Conservation (phyloP, 352 stramenopile species). For the Aphanomyces euteiches region DNA sequence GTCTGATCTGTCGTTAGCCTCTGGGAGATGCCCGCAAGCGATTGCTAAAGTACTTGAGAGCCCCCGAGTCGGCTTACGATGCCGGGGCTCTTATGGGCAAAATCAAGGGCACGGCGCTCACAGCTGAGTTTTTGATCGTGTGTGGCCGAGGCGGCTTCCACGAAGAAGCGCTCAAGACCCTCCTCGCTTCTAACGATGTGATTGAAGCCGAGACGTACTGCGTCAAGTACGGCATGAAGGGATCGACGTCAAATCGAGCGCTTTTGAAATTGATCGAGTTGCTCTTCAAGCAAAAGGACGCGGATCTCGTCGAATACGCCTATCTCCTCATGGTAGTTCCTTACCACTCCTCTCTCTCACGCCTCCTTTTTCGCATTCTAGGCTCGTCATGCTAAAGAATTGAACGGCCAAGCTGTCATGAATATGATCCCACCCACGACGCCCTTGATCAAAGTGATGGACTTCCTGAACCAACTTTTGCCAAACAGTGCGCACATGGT, state of each 20-base stretch:
- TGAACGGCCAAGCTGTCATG: slow-evolving; percentile 65
- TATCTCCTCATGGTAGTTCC: slow-evolving; percentile 42
- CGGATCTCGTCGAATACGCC: slow-evolving; percentile 72
- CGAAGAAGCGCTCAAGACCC: slow-evolving; percentile 64
- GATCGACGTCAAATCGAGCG: slow-evolving; percentile 62
- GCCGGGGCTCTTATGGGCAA: slow-evolving; percentile 68
- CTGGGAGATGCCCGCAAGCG: slow-evolving; percentile 74
- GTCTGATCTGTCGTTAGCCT: slow-evolving; percentile 8
- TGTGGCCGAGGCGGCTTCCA: slow-evolving; percentile 75
- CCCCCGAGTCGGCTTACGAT: slow-evolving; percentile 71
- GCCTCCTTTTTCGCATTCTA: slow-evolving; percentile 58
- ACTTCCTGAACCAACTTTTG: slow-evolving; percentile 79
- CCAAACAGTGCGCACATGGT: slow-evolving; percentile 66
- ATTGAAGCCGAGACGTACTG: slow-evolving; percentile 78
- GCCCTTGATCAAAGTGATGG: slow-evolving; percentile 73
- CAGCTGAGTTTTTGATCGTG: slow-evolving; percentile 83
- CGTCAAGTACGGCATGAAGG: slow-evolving; percentile 64
- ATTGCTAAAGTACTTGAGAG: slow-evolving; percentile 77
- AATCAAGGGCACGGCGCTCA: slow-evolving; percentile 59
- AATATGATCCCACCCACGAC: slow-evolving; percentile 62
- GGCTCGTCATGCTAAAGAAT: slow-evolving; percentile 66
- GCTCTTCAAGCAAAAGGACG: slow-evolving; percentile 77
- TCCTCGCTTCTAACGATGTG: slow-evolving; percentile 82
- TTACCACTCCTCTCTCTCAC: not conserved
- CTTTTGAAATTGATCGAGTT: slow-evolving; percentile 74